Conservation (phyloP, 2,329 filamentous ascomycete genomes). For the Elsinoe arachidis region DNA sequence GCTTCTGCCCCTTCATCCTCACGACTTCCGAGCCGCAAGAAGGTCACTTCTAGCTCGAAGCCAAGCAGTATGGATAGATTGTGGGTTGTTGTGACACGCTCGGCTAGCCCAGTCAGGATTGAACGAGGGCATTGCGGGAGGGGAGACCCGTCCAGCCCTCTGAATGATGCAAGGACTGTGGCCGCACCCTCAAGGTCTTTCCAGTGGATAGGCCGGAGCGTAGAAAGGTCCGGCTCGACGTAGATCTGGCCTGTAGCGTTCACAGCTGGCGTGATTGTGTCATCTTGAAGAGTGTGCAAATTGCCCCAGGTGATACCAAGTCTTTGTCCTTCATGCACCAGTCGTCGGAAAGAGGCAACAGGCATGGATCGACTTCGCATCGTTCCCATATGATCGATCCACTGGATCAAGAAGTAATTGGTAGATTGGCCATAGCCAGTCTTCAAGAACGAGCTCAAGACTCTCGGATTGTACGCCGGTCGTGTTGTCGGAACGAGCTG, state of each 20-base stretch:
- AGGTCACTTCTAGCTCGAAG: constrained; percentile 74
- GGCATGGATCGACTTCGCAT: constrained; percentile 60
- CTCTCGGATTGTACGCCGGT: constrained; percentile 1
- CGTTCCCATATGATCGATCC: constrained; percentile 68
- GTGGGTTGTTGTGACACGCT: constrained; percentile 42
- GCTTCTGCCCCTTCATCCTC: background rate
- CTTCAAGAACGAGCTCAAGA: constrained; percentile 24
- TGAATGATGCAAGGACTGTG: constrained; percentile 60
- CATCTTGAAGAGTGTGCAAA: constrained; percentile 60
- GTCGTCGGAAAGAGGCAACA: constrained; percentile 36
- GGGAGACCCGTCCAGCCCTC: constrained; percentile 44
- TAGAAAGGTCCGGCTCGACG: constrained; percentile 57
- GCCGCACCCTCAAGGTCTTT: constrained; percentile 44
- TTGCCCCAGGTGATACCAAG: constrained; percentile 57
- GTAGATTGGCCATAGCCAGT: constrained; percentile 8
- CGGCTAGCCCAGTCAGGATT: constrained; percentile 39
- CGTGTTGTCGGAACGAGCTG: background rate
- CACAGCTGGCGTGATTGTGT: constrained; percentile 47
- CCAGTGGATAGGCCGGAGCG: constrained; percentile 47
- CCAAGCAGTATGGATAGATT: constrained; percentile 57
- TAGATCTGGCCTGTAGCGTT: constrained; percentile 57
- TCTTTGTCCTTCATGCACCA: constrained; percentile 28
- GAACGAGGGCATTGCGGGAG: constrained; percentile 53
- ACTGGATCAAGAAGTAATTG: constrained; percentile 56
- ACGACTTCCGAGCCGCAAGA: constrained; percentile 44